Base-by-base conservation (phyloP, 306 rosid genomes). In the Calophaca sinica region DNA sequence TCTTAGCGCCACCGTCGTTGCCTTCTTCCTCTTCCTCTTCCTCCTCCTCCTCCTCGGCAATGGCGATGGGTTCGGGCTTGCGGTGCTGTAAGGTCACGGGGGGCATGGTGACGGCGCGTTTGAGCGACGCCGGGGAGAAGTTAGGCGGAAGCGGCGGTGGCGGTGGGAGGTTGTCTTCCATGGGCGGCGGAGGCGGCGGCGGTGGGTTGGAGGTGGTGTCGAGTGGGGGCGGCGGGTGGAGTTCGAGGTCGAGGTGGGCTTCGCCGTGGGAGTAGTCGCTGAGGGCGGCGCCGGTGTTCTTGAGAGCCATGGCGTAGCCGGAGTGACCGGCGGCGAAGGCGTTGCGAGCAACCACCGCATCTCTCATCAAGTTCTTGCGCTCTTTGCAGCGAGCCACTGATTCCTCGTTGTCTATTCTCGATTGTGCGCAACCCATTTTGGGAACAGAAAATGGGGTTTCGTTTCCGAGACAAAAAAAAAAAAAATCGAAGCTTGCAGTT, bases 241-340 rank as follows among this genome's bases (percentile, higher is more conserved):
- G 86, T 7, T 83, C 76, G 9, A 54, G 59, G 4, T 74, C 71
- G 9, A 61, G 74, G 62, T 86, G 82, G 26, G 90, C 79, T 61
- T 93, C 98, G 3, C 98, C 98, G 20, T 79, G 96, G 57, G 84
- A 93, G 62, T 87, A 93, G 52, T 93, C 98, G 35, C 89, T 87
- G 28, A 93, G 78, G 5, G 98, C 98, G 62, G 98, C 96, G 32
- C 98, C 98, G 65, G 96, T 85, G 83, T 89, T 87, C 65, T 93
- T 93, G 58, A 93, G 77, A 2, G 91, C 85, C 68, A 87, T 68
- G 28, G 88, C 64, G 62, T 90, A 93, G 52, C 91, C 98, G 49
- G 94, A 90, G 42, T 93, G 96, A 36, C 89, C 94, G 7, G 98
- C 82, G 52, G 98, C 91, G 63, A 93, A 93, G 79, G 93, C 96